Evolutionary conservation across 305 asterid genomes (phyloP), one percentile per base, ranked within the genome.

Genomic region (Solanum chacoense): DNA sequence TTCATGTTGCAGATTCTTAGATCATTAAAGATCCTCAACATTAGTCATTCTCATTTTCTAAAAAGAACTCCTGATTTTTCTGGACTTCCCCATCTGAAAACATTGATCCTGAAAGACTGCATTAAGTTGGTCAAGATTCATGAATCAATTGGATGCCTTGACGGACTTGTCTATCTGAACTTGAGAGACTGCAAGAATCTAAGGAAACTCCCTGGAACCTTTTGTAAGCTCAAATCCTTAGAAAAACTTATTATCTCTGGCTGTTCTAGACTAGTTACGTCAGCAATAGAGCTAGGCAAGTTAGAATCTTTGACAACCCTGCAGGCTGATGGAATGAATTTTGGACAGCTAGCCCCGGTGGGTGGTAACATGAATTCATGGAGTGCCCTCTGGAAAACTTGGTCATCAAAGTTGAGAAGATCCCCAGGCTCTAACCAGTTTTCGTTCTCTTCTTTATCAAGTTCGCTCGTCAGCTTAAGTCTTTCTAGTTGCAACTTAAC

Each of bases 71-170:
- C 91, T 11, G 73, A 86, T 50, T 86, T 89, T 87, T 89, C 83
- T 12, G 89, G 89, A 29, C 81, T 89, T 45, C 91, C 89, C 8
- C 83, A 86, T 67, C 84, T 89, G 8, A 87, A 86, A 77, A 86
- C 36, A 3, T 63, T 89, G 80, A 63, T 89, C 35, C 84, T 89
- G 37, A 86, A 86, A 78, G 75, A 87, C 37, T 89, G 91, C 73
- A 69, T 79, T 55, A 89, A 59, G 32, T 69, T 89, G 87, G 35
- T 13, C 37, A 85, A 89, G 73, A 50, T 89, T 77, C 91, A 89
- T 78, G 89, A 89, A 75, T 89, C 91, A 34, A 38, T 89, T 63
- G 89, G 89, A 77, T 50, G 80, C 31, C 89, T 89, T 4, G 71
- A 78, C 29, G 67, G 76, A 78, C 89, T 89, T 22, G 59, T 79